Base-by-base conservation (phyloP, 2,329 filamentous ascomycete genomes). In the Penicillium sp. region DNA sequence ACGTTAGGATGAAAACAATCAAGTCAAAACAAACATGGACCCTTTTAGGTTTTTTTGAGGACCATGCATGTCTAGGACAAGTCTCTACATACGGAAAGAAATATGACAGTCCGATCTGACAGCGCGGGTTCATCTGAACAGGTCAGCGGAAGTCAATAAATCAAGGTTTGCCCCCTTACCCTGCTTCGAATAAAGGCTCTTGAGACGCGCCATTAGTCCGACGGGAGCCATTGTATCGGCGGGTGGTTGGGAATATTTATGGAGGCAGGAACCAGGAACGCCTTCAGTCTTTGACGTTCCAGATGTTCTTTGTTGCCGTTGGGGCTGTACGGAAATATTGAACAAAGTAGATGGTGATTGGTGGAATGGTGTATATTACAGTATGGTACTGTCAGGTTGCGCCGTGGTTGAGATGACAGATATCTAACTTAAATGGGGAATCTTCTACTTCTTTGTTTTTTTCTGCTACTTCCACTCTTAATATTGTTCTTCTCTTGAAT, bases 71-170 rank as follows among this genome's bases (percentile, higher is more conserved):
- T 58, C 24, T 49, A 22, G 36, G 44, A 39, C 9, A 14, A n/a
- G 21, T 27, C 21, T 53, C 24, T 53, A 62, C 72, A 54, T 71
- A 77, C 74, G 57, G 74, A 77, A 40, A 75, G 64, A 34, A 72
- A 48, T 50, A 69, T 67, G 48, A 75, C 71, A 22, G 69, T 68
- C 24, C 67, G 58, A 49, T 66, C 61, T 51, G 72, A 73, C 52
- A 76, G 67, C 51, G 69, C 65, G 24, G 73, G 72, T 48, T 73
- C 65, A 58, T 71, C 72, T 75, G 48, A 45, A 45, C 7, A 29
- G 42, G 53, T 63, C 58, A 61, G 59, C 40, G 57, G 49, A 27
- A 21, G 8, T 27, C 22, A 16, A 10, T 14, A 24, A n/a, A 21
- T 13, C 27, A 22, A 36, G 14, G 14, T 1, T 16, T 40, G 21